Evolutionary conservation across 345 rosid species (phyloP), one percentile per base, ranked within the genome.

Genomic region (Salix arbutifolia): DNA sequence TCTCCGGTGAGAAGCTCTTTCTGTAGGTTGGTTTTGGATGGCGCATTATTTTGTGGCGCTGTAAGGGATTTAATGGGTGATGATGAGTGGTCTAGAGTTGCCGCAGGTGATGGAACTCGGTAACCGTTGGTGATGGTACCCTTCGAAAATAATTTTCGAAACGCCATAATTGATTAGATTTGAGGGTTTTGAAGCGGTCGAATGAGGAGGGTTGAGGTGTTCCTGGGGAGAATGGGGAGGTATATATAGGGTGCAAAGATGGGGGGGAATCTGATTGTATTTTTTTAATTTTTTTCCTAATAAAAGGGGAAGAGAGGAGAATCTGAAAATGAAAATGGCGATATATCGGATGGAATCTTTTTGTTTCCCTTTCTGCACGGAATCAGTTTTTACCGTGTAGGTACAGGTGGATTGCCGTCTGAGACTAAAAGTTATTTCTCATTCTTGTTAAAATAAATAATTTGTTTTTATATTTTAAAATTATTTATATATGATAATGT

Each of bases 1-100:
- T 44, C 16, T 83, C 89, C 46, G 88, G 87, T 74, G 70, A 83
- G 66, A 86, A 86, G 84, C 46, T 88, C 89, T 18, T 87, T 83
- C 25, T 72, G 79, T 74, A 69, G 66, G 37, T 71, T 78, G 1
- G 76, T 26, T 65, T 48, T 69, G 72, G 76, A 75, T 23, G 82
- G 76, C 76, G 44, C 23, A 19, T 8, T 74, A 56, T 2, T 69
- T 13, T 37, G 67, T 60, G 21, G 65, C 48, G 58, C 35, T 35
- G 46, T 4, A 78, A 33, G 67, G 79, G 73, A 13, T 33, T 19
- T 28, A 40, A 25, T n/a, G 40, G 42, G 52, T 28, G 72, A 26
- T 8, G 65, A 72, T 4, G 84, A 6, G 48, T 52, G 83, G 14
- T 83, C 82, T 19, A 70, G 67, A 8, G 79, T 50, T 1, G 61